Percentiles rank a stretch among this genome's conserved stretches.
These are phyloP conservation scores for Filobasidium floriforme DNA, from an alignment of 768 basidiomycete genomes.

Conservation along the genomic window DNA sequence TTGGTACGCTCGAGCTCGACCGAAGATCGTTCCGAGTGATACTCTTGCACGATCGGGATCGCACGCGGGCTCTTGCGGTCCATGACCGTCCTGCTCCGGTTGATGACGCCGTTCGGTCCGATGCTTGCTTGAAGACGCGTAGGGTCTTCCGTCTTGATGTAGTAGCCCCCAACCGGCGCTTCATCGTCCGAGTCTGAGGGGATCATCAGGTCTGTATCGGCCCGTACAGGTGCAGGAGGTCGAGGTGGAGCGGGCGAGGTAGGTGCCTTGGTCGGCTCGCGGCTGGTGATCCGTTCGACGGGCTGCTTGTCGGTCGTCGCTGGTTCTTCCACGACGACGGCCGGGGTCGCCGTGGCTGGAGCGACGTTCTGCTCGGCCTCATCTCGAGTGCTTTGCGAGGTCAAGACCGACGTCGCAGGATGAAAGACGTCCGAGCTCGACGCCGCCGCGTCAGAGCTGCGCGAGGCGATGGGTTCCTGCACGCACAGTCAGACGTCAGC, in stretches of 20 bases:
- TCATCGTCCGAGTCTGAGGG: conserved; percentile 45
- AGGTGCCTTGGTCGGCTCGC: not conserved
- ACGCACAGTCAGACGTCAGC: not conserved
- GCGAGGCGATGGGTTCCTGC: conserved; percentile 16
- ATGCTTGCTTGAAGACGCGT: conserved; percentile 7
- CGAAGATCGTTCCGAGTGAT: conserved; percentile 8
- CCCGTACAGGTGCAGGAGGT: conserved; percentile 31
- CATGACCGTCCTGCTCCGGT: not conserved
- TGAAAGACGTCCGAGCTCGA: not conserved
- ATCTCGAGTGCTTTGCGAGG: not conserved
- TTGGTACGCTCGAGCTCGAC: not conserved
- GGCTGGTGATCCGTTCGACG: not conserved
- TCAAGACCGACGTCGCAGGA: not conserved
- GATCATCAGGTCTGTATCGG: conserved; percentile 39
- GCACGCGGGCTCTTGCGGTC: not conserved
- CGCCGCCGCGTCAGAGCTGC: not conserved
- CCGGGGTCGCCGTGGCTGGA: not conserved
- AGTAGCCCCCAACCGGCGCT: conserved; percentile 39
- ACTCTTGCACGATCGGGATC: conserved; percentile 5
- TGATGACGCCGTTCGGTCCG: not conserved
- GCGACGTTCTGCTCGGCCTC: not conserved
- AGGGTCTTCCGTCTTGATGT: conserved; percentile 31
- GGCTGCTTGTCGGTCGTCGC: not conserved
- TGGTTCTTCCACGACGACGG: not conserved
- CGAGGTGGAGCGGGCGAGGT: not conserved